phyloP scores from a whole-genome alignment of 2,329 filamentous ascomycete genomes.

The Dendrostoma leiphaemia region DNA sequence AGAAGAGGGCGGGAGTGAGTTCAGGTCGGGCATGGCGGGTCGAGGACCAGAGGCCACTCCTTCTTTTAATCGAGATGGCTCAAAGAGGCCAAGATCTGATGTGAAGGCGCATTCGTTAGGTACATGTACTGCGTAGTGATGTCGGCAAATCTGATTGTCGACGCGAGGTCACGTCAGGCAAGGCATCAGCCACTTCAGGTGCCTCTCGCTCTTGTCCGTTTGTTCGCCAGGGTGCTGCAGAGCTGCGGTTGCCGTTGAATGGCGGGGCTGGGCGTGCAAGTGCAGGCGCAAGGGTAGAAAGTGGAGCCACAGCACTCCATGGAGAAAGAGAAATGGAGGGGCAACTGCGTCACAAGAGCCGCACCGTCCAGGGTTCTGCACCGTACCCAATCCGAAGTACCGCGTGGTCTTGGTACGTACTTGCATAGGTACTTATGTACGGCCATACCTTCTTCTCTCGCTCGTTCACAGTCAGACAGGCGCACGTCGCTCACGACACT shows the following conservation, averaged over 20 bases:
- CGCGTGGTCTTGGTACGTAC: too few species aligned
- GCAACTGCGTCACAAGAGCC: constrained; percentile 13
- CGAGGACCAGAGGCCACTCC: background rate
- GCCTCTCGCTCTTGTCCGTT: background rate
- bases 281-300: too few species aligned
- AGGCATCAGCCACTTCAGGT: background rate
- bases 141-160: background rate
- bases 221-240: too few species aligned
- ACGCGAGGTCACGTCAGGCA: background rate
- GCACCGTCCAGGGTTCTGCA: background rate
- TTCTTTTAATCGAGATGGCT: background rate
- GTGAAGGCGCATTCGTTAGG: background rate
- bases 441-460: too few species aligned
- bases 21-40: constrained; percentile 47
- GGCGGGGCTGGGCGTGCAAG: too few species aligned
- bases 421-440: too few species aligned
- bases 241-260: too few species aligned
- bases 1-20: constrained; percentile 48
- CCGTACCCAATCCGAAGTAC: too few species aligned
- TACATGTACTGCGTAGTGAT: too few species aligned
- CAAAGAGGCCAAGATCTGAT: background rate
- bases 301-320: too few species aligned
- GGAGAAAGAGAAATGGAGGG: constrained; percentile 8
- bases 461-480: too few species aligned
- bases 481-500: too few species aligned